Evolutionary conservation across 1,284 basidiomycete species (phyloP).

Genomic region (Ganoderma multipileum): DNA sequence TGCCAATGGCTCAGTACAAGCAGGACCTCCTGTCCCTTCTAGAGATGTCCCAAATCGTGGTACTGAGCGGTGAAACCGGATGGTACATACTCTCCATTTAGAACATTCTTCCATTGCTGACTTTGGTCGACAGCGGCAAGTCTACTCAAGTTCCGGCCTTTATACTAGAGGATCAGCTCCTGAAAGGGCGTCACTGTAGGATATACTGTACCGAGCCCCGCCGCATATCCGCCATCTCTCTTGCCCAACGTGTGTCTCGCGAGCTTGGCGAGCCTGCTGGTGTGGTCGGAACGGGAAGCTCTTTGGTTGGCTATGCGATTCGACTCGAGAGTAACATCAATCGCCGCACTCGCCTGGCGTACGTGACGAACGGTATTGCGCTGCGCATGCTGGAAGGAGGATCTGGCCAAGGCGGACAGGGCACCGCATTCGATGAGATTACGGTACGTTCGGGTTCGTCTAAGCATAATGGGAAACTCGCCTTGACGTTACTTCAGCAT

Average conservation of each 20-base stretch:
- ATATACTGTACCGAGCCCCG: constrained; percentile 97
- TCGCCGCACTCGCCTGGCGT: constrained; percentile 82
- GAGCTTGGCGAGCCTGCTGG: constrained; percentile 91
- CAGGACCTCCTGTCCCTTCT: constrained; percentile 78
- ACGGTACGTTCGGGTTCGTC: constrained; percentile 58
- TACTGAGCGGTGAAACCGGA: constrained; percentile 97
- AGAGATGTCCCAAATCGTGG: constrained; percentile 85
- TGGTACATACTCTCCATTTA: constrained; percentile 61
- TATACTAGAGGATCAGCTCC: constrained; percentile 91
- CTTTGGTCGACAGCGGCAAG: constrained; percentile 76
- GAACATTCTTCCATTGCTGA: neutral
- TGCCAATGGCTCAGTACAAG: constrained; percentile 92
- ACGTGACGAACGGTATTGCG: constrained; percentile 96
- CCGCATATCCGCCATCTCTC: constrained; percentile 95
- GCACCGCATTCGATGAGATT: constrained; percentile 90
- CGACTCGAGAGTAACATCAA: constrained; percentile 91
- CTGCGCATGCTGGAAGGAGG: constrained; percentile 94
- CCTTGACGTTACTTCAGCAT: constrained; percentile 54
- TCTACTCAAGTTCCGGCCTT: constrained; percentile 97
- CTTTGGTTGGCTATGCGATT: constrained; percentile 95
- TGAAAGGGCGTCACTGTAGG: constrained; percentile 85
- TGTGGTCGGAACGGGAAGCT: constrained; percentile 80
- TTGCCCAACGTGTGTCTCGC: constrained; percentile 94
- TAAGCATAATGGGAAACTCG: constrained; percentile 9
- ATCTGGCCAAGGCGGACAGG: constrained; percentile 66